phyloP scores from a whole-genome alignment of 140 eudicot species.

The Senecio squalidus region DNA sequence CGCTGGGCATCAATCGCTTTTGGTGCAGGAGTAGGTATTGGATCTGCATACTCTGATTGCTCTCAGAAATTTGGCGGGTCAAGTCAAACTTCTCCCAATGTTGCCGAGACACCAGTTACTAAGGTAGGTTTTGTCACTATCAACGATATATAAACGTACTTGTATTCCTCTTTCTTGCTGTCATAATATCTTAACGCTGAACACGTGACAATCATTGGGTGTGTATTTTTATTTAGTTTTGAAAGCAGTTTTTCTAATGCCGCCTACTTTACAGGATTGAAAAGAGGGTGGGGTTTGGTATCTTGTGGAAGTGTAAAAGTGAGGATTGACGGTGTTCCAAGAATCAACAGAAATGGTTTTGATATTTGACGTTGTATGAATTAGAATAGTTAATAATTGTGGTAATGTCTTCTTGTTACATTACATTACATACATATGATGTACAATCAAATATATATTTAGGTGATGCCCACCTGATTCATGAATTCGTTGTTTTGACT shows the following conservation, averaged over 20 bases:
- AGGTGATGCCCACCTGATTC: conserved; percentile 7
- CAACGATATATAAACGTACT: neutral
- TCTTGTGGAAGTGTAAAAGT: conserved; percentile 21
- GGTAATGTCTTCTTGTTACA: conserved; percentile 22
- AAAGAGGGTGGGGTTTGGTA: neutral
- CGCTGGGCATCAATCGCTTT: conserved; percentile 95
- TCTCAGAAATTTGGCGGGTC: conserved; percentile 58
- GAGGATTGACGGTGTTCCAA: conserved; percentile 17
- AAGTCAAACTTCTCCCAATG: no score
- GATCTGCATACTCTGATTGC: conserved; percentile 93
- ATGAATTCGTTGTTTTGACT: conserved; percentile 5
- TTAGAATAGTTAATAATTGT: conserved; percentile 23
- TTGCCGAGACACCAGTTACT: conserved; percentile 33
- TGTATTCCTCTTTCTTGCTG: neutral
- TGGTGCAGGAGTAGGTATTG: conserved; percentile 92
- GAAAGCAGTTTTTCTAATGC: neutral
- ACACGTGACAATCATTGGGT: neutral
- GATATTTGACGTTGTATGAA: conserved; percentile 19
- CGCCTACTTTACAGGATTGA: conserved; percentile 22
- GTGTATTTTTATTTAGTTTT: neutral
- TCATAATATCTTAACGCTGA: neutral
- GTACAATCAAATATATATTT: conserved; percentile 18
- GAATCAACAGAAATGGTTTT: conserved; percentile 15
- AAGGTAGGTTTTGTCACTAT: conserved; percentile 35
- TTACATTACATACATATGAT: conserved; percentile 24